Base-by-base conservation (phyloP, 345 rosid genomes). In the Linum trigynum region DNA sequence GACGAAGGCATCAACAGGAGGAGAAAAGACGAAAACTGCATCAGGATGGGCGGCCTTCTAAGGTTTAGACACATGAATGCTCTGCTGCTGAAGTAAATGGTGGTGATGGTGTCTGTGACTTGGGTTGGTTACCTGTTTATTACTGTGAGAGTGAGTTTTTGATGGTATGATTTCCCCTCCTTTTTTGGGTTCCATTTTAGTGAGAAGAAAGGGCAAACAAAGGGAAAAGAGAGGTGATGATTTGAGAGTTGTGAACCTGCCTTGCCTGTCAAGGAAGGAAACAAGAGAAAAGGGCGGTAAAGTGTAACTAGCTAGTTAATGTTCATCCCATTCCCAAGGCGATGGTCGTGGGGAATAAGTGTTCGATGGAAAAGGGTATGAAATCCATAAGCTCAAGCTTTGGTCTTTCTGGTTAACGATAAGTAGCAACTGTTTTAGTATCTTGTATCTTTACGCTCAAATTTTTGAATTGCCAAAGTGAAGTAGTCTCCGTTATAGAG, bases 21-120 rank as follows among this genome's bases (percentile, higher is more conserved):
- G 84, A 17, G 62, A 72, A 58, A 90, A 82, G 71, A 78, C 82
- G 2, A 48, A 48, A 48, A 59, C 90, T 71, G 91, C 92, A 63
- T 84, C 99, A 38, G 99, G 97, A 67, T 95, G 99, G 99, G 96
- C 99, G 5, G 99, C 96, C 67, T 95, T 95, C 76, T 95, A 69
- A 80, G 68, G 56, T 16, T 70, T 57, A 67, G 68, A 45, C 32
- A 41, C 69, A 59, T 61, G 45, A 41, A 4, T 23, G 0, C 32
- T 23, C 32, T 23, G 5, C 45, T 41, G 45, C 45, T 41, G 45
- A 41, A 41, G 5, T 48, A 7, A 48, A 9, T 48, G 53, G 10
- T 5, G 53, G 53, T 1, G 51, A 15, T 48, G 12, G 53, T 7
- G 53, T 48, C 14, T 48, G 53, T 48, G 53, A 9, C 53, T 48